Percentiles rank a stretch among this genome's conserved stretches.
Conservation (phyloP, 2,329 filamentous ascomycete genomes). For the Ceratocystis cubensis region DNA sequence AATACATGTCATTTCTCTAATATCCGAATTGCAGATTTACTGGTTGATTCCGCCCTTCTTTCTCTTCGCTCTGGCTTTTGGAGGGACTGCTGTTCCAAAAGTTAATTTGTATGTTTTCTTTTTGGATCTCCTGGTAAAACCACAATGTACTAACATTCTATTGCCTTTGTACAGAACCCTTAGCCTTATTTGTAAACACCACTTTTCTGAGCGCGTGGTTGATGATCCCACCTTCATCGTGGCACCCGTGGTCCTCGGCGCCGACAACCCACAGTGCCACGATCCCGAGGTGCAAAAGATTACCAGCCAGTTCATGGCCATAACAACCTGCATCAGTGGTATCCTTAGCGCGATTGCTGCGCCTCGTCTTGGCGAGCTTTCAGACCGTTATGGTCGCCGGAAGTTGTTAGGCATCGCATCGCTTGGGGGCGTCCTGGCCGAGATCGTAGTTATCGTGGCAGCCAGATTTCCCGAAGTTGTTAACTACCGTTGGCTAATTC, state of each 20-base stretch:
- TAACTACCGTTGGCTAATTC: slow-evolving; percentile 64
- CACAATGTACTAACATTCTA: background rate
- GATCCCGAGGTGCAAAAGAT: slow-evolving; percentile 67
- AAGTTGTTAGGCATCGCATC: slow-evolving; percentile 61
- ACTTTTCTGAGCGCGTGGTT: slow-evolving; percentile 44
- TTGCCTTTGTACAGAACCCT: slow-evolving; percentile 11
- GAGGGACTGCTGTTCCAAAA: slow-evolving; percentile 72
- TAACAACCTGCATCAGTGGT: slow-evolving; percentile 61
- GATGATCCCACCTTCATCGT: slow-evolving; percentile 47
- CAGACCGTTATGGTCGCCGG: slow-evolving; percentile 74
- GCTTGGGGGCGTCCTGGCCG: slow-evolving; percentile 58
- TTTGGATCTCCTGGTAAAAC: background rate
- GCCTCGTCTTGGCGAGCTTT: slow-evolving; percentile 72
- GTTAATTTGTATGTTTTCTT: slow-evolving; percentile 53
- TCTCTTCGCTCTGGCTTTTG: slow-evolving; percentile 74
- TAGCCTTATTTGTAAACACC: slow-evolving; percentile 66
- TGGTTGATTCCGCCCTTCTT: slow-evolving; percentile 76
- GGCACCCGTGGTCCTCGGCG: slow-evolving; percentile 52
- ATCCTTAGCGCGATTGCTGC: slow-evolving; percentile 67
- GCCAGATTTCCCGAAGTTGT: slow-evolving; percentile 61
- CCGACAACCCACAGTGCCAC: slow-evolving; percentile 66
- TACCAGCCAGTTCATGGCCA: slow-evolving; percentile 63
- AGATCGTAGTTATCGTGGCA: slow-evolving; percentile 66
- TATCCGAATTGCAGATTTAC: slow-evolving; percentile 44
- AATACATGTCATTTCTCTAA: background rate